These are phyloP conservation scores for Paramecium pentaurelia DNA, from an alignment of 73 alveolate genomes.

Conservation along the genomic window DNA sequence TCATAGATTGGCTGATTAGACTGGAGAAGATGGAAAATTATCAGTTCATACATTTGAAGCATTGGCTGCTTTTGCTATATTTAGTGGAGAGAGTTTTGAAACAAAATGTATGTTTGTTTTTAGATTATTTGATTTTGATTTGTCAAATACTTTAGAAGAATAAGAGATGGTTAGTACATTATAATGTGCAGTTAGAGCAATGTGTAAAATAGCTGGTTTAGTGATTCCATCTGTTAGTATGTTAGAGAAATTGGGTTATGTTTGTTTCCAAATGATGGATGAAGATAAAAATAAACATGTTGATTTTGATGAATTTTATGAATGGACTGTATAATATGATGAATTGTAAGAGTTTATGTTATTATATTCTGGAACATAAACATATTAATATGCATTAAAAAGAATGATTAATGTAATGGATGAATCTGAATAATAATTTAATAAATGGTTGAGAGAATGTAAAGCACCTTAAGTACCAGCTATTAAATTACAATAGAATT, in stretches of 20 bases:
- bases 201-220: constrained; percentile 57
- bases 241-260: constrained; percentile 55
- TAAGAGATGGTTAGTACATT: constrained; percentile 42
- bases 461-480: constrained; percentile 27
- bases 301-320: constrained; percentile 59
- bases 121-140: constrained; percentile 57
- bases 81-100: constrained; percentile 62
- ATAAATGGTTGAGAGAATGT: constrained; percentile 21
- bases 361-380: constrained; percentile 33
- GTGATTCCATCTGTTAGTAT: constrained; percentile 42
- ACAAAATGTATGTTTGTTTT: constrained; percentile 44
- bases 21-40: neutral
- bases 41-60: constrained; percentile 53
- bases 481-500: neutral
- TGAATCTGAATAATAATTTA: constrained; percentile 25
- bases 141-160: constrained; percentile 49
- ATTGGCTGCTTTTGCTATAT: constrained; percentile 54
- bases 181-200: constrained; percentile 49
- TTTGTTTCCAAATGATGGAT: constrained; percentile 58
- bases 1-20: neutral
- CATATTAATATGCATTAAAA: constrained; percentile 18
- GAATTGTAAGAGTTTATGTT: constrained; percentile 56
- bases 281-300: constrained; percentile 49
- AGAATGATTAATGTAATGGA: constrained; percentile 9
- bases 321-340: constrained; percentile 45